A percentile compares a stretch with the other conserved stretches of the same genome.
These are phyloP conservation scores for Angophora floribunda DNA, from an alignment of 345 rosid genomes.

Conservation along the genomic window DNA sequence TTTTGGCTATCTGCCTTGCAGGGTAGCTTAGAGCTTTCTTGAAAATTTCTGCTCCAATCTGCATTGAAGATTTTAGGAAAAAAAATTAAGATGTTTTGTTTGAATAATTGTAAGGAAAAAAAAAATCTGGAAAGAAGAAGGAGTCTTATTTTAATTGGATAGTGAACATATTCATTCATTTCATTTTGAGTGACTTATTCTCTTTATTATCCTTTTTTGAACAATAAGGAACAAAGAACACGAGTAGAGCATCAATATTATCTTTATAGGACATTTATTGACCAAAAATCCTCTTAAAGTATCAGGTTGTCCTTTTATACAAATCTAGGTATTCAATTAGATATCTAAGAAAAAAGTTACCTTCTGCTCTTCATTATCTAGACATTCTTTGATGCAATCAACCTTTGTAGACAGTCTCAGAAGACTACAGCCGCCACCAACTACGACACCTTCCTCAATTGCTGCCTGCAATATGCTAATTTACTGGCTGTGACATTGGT, in stretches of 20 bases:
- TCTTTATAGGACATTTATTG: neutral
- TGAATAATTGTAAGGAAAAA: neutral
- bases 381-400: constrained; percentile 44
- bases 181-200: neutral
- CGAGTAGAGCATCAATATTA: neutral
- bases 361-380: constrained; percentile 85
- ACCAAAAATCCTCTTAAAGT: neutral
- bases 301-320: neutral
- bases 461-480: constrained; percentile 53
- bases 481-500: constrained; percentile 1
- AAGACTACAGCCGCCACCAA: constrained; percentile 89
- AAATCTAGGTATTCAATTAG: neutral
- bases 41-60: constrained; percentile 94
- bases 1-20: constrained; percentile 65
- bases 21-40: constrained; percentile 81
- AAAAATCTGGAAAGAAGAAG: neutral
- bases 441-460: constrained; percentile 90
- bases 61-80: neutral
- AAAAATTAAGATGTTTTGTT: neutral
- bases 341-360: constrained; percentile 5
- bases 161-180: neutral
- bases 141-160: neutral
- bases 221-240: neutral
- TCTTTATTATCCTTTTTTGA: neutral
- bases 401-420: constrained; percentile 67